Evolutionary conservation across 495 filamentous ascomycete species (phyloP).

Genomic region (Lentithecium fluviatile): DNA sequence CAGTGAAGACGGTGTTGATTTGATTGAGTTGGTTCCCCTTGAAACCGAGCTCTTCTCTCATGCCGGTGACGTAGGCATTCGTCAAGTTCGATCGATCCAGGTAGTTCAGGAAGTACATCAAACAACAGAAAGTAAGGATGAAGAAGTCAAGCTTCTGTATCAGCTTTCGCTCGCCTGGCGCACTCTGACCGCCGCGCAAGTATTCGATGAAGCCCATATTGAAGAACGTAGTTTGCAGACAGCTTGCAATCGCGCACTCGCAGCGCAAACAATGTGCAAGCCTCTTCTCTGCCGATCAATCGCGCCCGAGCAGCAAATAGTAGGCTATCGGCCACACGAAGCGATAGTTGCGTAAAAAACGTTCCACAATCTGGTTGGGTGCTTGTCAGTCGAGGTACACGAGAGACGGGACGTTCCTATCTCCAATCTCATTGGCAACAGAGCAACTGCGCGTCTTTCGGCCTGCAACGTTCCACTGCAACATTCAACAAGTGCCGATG

Average conservation of each 20-base stretch:
- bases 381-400: too few species aligned
- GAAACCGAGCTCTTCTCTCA: conserved; percentile 63
- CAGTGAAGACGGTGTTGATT: conserved; percentile 53
- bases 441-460: too few species aligned
- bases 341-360: too few species aligned
- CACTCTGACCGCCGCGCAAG: conserved; percentile 23
- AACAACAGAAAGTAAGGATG: conserved; percentile 64
- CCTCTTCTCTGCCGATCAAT: too few species aligned
- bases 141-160: conserved; percentile 63
- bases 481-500: too few species aligned
- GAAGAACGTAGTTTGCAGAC: neutral
- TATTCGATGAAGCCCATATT: conserved; percentile 32
- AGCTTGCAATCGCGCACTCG: too few species aligned
- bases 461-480: too few species aligned
- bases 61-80: conserved; percentile 66
- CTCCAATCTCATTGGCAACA: too few species aligned
- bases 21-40: conserved; percentile 57
- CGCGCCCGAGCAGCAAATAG: neutral
- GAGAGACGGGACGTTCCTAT: too few species aligned
- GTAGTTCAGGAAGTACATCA: conserved; percentile 56
- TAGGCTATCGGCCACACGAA: neutral
- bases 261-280: too few species aligned
- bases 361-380: too few species aligned
- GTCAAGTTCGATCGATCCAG: conserved; percentile 60
- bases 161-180: conserved; percentile 49